Conservation (phyloP, 352 stramenopile species). For the Pythium angustatum region DNA sequence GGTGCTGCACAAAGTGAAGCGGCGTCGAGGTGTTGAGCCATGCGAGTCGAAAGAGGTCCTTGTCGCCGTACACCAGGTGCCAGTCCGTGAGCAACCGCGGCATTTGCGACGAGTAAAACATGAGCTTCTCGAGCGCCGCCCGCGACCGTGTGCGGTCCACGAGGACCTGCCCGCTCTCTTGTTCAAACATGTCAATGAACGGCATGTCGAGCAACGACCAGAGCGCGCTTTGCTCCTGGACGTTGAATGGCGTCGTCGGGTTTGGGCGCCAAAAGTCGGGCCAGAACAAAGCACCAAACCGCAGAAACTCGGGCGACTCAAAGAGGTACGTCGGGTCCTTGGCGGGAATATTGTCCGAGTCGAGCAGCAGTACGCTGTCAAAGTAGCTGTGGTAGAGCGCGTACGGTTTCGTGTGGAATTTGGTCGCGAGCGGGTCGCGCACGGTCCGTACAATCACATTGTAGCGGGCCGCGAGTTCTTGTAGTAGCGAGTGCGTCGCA, state of each 20-base stretch:
- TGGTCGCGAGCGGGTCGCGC: constrained; percentile 56
- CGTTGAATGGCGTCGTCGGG: constrained; percentile 67
- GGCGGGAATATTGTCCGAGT: constrained; percentile 81
- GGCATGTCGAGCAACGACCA: constrained; percentile 81
- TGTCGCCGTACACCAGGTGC: constrained; percentile 73
- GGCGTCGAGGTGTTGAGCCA: constrained; percentile 75
- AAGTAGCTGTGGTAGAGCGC: constrained; percentile 76
- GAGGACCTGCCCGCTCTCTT: constrained; percentile 78
- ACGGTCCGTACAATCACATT: constrained; percentile 61
- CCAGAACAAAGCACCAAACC: constrained; percentile 78
- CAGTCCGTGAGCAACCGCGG: constrained; percentile 62
- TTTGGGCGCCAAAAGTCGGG: constrained; percentile 79
- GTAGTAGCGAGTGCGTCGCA: constrained; percentile 52
- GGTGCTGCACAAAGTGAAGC: constrained; percentile 69
- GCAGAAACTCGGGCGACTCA: constrained; percentile 56
- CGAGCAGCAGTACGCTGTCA: constrained; percentile 75
- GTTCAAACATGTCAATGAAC: constrained; percentile 87
- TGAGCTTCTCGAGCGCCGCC: constrained; percentile 63
- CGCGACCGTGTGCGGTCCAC: constrained; percentile 50
- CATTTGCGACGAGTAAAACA: constrained; percentile 74
- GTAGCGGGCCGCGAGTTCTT: constrained; percentile 55
- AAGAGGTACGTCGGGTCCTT: constrained; percentile 85
- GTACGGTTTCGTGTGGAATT: constrained; percentile 81
- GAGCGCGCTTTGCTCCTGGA: constrained; percentile 66
- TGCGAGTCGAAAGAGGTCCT: constrained; percentile 77